These are phyloP conservation scores for Phialemoniopsis sp. DNA, from an alignment of 2,329 filamentous ascomycete species.

Conservation along the genomic window DNA sequence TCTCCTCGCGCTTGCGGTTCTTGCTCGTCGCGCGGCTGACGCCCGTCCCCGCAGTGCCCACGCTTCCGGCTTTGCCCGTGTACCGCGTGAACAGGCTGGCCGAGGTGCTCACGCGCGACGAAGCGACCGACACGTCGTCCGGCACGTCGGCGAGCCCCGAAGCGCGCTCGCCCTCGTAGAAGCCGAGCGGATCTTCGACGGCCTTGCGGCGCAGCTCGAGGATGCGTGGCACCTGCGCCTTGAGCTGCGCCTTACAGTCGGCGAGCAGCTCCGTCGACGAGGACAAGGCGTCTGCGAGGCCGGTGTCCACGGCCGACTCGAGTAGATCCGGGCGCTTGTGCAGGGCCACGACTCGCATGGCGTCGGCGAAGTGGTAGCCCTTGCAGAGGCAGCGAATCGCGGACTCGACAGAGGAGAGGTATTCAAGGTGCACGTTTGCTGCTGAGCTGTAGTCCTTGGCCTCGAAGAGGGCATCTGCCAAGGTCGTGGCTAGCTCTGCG, in stretches of 20 bases:
- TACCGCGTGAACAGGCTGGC: slow-evolving; percentile 93
- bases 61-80: slow-evolving; percentile 64
- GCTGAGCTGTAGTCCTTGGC: slow-evolving; percentile 79
- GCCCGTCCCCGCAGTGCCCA: slow-evolving; percentile 67
- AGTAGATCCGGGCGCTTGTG: slow-evolving; percentile 61
- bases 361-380: slow-evolving; percentile 82
- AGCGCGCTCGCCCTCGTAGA: slow-evolving; percentile 67
- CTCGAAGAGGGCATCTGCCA: slow-evolving; percentile 78
- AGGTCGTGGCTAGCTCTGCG: slow-evolving; percentile 61
- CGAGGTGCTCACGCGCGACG: slow-evolving; percentile 72
- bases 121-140: slow-evolving; percentile 86
- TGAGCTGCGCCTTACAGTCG: slow-evolving; percentile 83
- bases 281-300: slow-evolving; percentile 75
- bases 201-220: slow-evolving; percentile 78
- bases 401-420: slow-evolving; percentile 67
- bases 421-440: slow-evolving; percentile 75
- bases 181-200: slow-evolving; percentile 77
- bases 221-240: slow-evolving; percentile 81
- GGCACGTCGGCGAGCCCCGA: slow-evolving; percentile 46
- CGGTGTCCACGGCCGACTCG: slow-evolving; percentile 65
- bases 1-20: slow-evolving; percentile 84
- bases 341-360: slow-evolving; percentile 71
- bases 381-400: slow-evolving; percentile 80
- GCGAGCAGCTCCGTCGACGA: slow-evolving; percentile 86
- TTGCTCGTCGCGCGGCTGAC: slow-evolving; percentile 79